phyloP scores from a whole-genome alignment of 306 rosid species.

The Mimosa bimucronata region DNA sequence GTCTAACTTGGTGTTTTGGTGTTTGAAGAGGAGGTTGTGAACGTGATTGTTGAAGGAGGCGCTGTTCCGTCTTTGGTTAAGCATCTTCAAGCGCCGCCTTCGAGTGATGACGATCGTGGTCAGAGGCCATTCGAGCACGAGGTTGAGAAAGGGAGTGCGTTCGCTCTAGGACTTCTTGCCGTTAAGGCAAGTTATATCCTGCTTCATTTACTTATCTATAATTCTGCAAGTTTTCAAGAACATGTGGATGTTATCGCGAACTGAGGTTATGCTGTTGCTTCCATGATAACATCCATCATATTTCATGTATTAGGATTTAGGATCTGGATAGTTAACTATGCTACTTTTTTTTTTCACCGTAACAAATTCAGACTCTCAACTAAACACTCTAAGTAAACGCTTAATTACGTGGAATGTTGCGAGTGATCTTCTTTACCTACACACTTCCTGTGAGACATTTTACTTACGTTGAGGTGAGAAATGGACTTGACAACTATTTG shows the following conservation, averaged over 20 bases:
- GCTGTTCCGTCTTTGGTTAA: slow-evolving; percentile 86
- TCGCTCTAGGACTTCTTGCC: slow-evolving; percentile 95
- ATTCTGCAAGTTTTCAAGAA: slow-evolving; percentile 25
- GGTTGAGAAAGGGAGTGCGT: slow-evolving; percentile 97
- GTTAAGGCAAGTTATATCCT: slow-evolving; percentile 69
- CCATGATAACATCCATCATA: background rate
- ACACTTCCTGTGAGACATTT: background rate
- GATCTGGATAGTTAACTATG: slow-evolving; percentile 12
- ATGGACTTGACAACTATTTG: background rate
- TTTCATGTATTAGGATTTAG: slow-evolving; percentile 1
- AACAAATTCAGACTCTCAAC: background rate
- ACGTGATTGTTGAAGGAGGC: slow-evolving; percentile 93
- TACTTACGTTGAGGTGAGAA: background rate
- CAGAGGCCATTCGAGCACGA: slow-evolving; percentile 85
- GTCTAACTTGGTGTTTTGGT: slow-evolving; percentile 5
- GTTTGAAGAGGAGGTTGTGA: slow-evolving; percentile 86
- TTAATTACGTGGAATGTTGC: slow-evolving; percentile 15
- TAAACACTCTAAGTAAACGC: background rate
- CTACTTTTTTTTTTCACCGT: background rate
- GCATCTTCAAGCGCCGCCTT: slow-evolving; percentile 86
- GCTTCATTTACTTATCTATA: background rate
- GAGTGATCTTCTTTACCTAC: background rate
- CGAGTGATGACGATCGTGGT: slow-evolving; percentile 49
- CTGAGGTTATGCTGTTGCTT: slow-evolving; percentile 4
- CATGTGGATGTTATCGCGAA: background rate